Evolutionary conservation across 306 rosid genomes (phyloP), one percentile per base, ranked within the genome.

Genomic region (Malus orientalis): DNA sequence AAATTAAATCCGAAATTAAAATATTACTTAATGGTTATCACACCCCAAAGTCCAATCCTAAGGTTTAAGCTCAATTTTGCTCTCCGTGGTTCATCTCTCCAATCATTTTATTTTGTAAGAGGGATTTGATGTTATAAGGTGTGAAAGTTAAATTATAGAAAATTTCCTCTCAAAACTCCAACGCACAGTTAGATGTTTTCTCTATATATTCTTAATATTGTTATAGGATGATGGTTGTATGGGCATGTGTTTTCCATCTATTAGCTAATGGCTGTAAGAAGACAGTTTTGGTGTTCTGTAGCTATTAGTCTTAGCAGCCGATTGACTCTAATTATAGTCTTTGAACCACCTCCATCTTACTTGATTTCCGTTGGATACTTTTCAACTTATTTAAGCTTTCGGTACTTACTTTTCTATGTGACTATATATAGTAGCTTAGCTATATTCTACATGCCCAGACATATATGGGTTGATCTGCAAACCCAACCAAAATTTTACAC

Each of bases 401-500:
- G 71, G 79, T 30, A 15, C 42, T 74, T 69, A 58, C 42, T 40
- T 69, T 80, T 61, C 72, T 36, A 58, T 3, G 3, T 6, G 79
- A 32, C 62, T 13, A 65, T 36, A 55, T 33, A n/a, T 22, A 13
- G 16, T n/a, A 57, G 54, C 59, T 3, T 6, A 70, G 4, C 27
- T 11, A 33, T 13, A 13, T 8, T 45, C 4, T 30, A 62, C 74
- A 11, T 18, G 75, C 55, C 63, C 20, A 54, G 57, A 67, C 64
- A 57, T 57, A 67, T 25, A 5, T 53, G n/a, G 15, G 29, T 32
- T 53, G 19, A 64, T 44, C 22, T 29, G 71, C 79, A 44, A 20
- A 58, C 8, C 79, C 75, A 80, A 74, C 79, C 79, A 74, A 32
- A 23, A 33, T 25, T 25, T 68, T 33, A 67, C 83, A 80, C 83